These are phyloP conservation scores for Plantago coronopus DNA, from an alignment of 305 asterid genomes.

Conservation along the genomic window DNA sequence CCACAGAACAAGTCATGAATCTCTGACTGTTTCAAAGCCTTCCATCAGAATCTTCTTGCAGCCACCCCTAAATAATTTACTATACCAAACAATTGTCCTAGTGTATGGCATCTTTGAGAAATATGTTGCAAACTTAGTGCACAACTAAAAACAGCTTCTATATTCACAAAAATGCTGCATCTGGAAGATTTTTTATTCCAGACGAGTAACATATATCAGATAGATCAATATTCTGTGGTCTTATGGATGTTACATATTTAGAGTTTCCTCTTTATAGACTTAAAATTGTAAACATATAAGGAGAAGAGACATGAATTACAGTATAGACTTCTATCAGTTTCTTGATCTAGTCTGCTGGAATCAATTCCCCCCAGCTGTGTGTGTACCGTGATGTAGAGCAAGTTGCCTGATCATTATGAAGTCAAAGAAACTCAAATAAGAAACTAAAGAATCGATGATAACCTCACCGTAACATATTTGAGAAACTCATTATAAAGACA, in stretches of 20 bases:
- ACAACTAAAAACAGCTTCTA: no score
- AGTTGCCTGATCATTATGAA: neutral
- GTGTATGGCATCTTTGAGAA: conserved; percentile 2
- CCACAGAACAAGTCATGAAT: conserved; percentile 1
- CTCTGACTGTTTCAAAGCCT: no score
- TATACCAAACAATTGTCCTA: neutral
- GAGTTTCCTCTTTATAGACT: no score
- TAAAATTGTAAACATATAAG: neutral
- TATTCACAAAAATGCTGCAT: no score
- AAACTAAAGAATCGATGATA: neutral
- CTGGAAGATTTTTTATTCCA: no score
- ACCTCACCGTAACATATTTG: neutral
- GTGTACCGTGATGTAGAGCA: neutral
- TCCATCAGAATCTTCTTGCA: neutral
- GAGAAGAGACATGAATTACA: conserved; percentile 4
- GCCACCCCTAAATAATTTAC: neutral
- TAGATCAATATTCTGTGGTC: no score
- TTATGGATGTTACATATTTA: no score
- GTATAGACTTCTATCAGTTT: neutral
- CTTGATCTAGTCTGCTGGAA: neutral
- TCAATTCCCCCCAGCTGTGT: neutral
- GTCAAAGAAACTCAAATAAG: neutral
- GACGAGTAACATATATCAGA: no score
- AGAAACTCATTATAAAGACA: no score
- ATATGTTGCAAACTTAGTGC: neutral